phyloP scores from a whole-genome alignment of 1,139 yeast species.

The Debaryomyces fabryi region DNA sequence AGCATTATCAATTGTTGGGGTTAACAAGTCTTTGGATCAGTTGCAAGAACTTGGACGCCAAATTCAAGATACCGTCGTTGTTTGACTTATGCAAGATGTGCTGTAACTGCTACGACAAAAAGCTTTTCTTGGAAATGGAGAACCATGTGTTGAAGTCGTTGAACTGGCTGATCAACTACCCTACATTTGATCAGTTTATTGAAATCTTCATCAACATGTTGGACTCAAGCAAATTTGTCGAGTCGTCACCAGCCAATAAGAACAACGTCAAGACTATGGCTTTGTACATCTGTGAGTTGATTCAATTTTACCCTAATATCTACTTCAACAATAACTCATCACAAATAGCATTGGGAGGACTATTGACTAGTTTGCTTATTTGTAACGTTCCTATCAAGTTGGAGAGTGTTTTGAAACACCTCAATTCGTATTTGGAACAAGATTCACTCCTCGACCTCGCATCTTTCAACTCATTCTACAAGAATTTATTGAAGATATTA shows the following conservation, averaged over 20 bases:
- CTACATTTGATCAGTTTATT: conserved; percentile 64
- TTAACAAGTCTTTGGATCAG: conserved; percentile 75
- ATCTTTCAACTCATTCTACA: conserved; percentile 29
- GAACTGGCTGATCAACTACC: conserved; percentile 57
- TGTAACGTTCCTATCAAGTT: conserved; percentile 33
- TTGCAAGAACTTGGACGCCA: conserved; percentile 70
- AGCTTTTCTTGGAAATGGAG: conserved; percentile 68
- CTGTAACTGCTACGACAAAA: conserved; percentile 62
- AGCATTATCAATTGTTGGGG: conserved; percentile 68
- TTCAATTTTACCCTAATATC: conserved; percentile 62
- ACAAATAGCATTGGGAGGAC: conserved; percentile 59
- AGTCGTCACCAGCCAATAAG: conserved; percentile 28
- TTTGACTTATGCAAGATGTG: conserved; percentile 61
- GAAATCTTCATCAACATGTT: conserved; percentile 50
- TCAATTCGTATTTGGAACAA: conserved; percentile 23
- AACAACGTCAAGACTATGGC: conserved; percentile 58
- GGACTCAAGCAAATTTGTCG: conserved; percentile 22
- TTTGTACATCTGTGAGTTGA: conserved; percentile 63
- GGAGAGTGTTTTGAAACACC: conserved; percentile 23
- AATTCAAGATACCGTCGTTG: conserved; percentile 63
- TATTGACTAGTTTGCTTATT: conserved; percentile 29
- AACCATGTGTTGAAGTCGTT: conserved; percentile 62
- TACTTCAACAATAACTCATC: conserved; percentile 58
- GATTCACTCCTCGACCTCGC: conserved; percentile 23
- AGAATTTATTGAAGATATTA: conserved; percentile 40